Conservation (phyloP, 257 asterid genomes). For the Scutellaria galericulata region DNA sequence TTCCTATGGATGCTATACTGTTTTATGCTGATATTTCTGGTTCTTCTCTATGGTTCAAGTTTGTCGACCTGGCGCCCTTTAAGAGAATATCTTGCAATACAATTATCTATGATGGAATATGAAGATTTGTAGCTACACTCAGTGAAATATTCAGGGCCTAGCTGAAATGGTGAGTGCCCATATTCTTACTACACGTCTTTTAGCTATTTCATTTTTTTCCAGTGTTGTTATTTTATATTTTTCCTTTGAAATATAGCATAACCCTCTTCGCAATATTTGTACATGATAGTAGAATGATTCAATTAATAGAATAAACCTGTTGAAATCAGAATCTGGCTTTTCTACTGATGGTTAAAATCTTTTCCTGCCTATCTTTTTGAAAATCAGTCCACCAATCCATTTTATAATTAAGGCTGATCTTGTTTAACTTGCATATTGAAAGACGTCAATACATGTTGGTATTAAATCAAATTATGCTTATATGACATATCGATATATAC, state of each 20-base stretch:
- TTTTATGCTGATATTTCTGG: background rate
- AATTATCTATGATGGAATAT: slow-evolving; percentile 13
- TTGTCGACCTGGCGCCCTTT: background rate
- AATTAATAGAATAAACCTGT: background rate
- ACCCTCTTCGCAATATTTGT: background rate
- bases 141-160: slow-evolving; percentile 52
- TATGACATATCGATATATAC: background rate
- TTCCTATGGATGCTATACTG: too few relatives aligned
- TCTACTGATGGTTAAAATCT: background rate
- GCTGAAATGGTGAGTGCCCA: slow-evolving; percentile 55
- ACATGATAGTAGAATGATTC: background rate
- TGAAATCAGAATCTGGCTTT: slow-evolving; percentile 1
- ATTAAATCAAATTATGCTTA: too few relatives aligned
- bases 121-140: slow-evolving; percentile 66
- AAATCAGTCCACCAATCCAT: background rate
- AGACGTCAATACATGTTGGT: background rate
- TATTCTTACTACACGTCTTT: slow-evolving; percentile 54
- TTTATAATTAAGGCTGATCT: too few relatives aligned
- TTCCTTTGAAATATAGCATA: background rate
- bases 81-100: slow-evolving; percentile 14
- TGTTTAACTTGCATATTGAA: background rate
- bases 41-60: background rate
- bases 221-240: background rate
- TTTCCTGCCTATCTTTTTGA: background rate
- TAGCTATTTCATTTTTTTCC: slow-evolving; percentile 7